Evolutionary conservation across 208 protist genomes (phyloP), one percentile per base, ranked within the genome.

Genomic region (Wallacemonas sp.): DNA sequence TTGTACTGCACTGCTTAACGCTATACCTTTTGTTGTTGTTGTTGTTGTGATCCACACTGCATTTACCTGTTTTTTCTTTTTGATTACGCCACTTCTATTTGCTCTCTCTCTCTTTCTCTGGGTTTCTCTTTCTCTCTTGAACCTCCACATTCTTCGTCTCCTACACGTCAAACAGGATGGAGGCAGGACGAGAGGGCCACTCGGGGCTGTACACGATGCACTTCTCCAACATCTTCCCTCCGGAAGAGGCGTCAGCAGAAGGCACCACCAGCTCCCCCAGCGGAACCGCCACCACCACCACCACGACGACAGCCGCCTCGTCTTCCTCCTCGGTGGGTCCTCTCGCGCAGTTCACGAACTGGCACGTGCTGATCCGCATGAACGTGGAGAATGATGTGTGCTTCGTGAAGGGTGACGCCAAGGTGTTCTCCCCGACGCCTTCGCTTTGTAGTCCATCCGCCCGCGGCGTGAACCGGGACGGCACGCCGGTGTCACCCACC

Each of bases 301-400:
- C 36, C 34, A 31, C 71, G 4, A 66, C 62, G 38, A n/a, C n/a
- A n/a, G 41, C 53, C 28, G 61, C 61, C n/a, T 44, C 73, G 9
- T 70, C 68, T 6, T 47, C 56, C 0, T 79, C 63, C 39, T 84
- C 80, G 21, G 69, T 88, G 8, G 51, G 51, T 5, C 51, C 26
- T 4, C 51, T 58, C 30, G 73, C 72, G 8, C 77, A 90, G 33
- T 88, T 91, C 69, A 81, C 68, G 14, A 77, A 93, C 61, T 95
- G 90, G 87, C 86, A 95, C 63, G 69, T 95, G 21, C 71, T 95
- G 30, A 75, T 93, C 38, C 84, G 84, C 33, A 84, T 93, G 79
- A 78, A 79, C 51, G 77, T 90, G 2, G 81, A 90, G 26, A 88
- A 90, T 54, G 90, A 92, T 27, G 73, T 90, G 56, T 82, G 86